phyloP scores from a whole-genome alignment of 768 basidiomycete species.

The Tylopilus balloui region DNA sequence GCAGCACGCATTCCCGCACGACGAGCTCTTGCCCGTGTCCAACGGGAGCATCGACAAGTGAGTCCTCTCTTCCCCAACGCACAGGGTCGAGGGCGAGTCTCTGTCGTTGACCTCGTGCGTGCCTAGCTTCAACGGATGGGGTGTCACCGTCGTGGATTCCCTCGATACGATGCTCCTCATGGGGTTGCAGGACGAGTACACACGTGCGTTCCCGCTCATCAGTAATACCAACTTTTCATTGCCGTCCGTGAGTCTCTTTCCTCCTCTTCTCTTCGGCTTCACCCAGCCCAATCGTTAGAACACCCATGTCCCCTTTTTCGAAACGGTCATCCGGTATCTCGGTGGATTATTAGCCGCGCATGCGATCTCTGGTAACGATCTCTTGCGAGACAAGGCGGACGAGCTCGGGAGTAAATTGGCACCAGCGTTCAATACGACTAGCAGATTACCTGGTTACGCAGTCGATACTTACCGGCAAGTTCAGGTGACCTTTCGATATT shows the following conservation, averaged over 20 bases:
- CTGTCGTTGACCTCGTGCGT: neutral
- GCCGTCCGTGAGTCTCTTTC: constrained; percentile 32
- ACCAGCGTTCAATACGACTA: constrained; percentile 64
- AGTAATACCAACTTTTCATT: constrained; percentile 45
- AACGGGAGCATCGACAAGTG: constrained; percentile 49
- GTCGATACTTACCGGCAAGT: constrained; percentile 62
- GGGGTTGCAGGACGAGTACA: constrained; percentile 68
- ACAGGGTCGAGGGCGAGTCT: too few species aligned
- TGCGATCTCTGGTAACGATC: constrained; percentile 60
- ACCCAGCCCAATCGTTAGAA: constrained; percentile 13
- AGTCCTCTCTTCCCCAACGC: constrained; percentile 11
- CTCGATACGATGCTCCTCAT: constrained; percentile 84
- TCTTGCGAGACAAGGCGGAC: constrained; percentile 67
- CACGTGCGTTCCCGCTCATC: constrained; percentile 53
- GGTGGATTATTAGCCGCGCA: constrained; percentile 84
- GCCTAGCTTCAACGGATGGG: constrained; percentile 75
- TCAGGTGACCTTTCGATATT: neutral
- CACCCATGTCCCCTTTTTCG: constrained; percentile 56
- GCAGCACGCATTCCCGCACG: constrained; percentile 54
- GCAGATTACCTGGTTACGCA: constrained; percentile 64
- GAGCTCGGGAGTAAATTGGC: constrained; percentile 68
- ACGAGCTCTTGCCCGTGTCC: constrained; percentile 57
- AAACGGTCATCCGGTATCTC: constrained; percentile 85
- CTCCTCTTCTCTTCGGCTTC: too few species aligned
- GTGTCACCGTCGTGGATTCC: constrained; percentile 71